A percentile compares a stretch with the other conserved stretches of the same genome.
phyloP scores from a whole-genome alignment of 2,329 filamentous ascomycete genomes.

The Microascus cirrosus region DNA sequence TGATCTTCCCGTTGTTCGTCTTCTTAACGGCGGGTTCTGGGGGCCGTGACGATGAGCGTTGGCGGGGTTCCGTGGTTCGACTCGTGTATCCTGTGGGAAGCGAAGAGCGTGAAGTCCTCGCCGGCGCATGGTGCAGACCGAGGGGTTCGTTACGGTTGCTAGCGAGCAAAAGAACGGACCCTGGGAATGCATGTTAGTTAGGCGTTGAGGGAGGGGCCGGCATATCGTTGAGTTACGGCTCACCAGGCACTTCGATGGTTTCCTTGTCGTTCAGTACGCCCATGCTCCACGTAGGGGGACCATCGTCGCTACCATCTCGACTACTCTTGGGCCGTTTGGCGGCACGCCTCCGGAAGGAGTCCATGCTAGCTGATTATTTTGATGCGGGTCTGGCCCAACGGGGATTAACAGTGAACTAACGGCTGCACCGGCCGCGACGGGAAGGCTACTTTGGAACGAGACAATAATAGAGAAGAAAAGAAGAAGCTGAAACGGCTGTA shows the following conservation, averaged over 20 bases:
- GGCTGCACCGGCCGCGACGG: no score
- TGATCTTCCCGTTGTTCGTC: conserved; percentile 71
- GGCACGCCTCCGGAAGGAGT: background rate
- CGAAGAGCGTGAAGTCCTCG: conserved; percentile 47
- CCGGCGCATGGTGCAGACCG: conserved; percentile 45
- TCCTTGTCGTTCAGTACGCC: conserved; percentile 74
- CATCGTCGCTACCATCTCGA: background rate
- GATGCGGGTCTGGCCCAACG: background rate
- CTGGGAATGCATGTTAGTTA: conserved; percentile 18
- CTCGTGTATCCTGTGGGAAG: conserved; percentile 34
- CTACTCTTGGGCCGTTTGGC: background rate
- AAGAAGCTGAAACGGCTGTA: no score
- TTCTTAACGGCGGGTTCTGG: conserved; percentile 39
- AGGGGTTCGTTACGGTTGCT: conserved; percentile 45
- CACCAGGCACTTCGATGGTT: conserved; percentile 83
- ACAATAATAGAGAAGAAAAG: no score
- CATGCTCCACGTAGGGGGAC: conserved; percentile 43
- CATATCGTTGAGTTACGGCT: conserved; percentile 10
- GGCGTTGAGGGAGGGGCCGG: background rate
- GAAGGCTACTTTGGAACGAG: no score
- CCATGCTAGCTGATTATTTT: background rate
- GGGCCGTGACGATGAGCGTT: conserved; percentile 1
- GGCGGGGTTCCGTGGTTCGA: conserved; percentile 16
- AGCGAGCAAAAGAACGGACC: conserved; percentile 46
- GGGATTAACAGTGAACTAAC: background rate